A percentile compares a stretch with the other conserved stretches of the same genome.
Evolutionary conservation across 2,329 filamentous ascomycete genomes (phyloP).

Genomic region (Thermochaetoides dissita): DNA sequence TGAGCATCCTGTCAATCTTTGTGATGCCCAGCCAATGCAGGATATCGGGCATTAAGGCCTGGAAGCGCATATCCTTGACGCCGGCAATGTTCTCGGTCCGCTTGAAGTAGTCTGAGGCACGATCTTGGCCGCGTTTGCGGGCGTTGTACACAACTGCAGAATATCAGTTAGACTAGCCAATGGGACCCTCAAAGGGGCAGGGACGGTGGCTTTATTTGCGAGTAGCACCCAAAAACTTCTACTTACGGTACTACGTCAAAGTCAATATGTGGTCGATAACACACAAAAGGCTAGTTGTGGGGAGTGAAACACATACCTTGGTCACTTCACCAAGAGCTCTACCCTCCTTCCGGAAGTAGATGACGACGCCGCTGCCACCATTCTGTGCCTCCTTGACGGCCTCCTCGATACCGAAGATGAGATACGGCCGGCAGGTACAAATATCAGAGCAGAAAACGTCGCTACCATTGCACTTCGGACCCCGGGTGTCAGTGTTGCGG

Average conservation of each 20-base stretch:
- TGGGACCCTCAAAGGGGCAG: not conserved
- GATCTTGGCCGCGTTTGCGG: slow-evolving; percentile 63
- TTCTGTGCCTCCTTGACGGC: slow-evolving; percentile 94
- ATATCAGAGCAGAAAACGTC: slow-evolving; percentile 98
- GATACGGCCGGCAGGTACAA: slow-evolving; percentile 88
- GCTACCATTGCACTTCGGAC: slow-evolving; percentile 66
- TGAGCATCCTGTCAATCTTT: slow-evolving; percentile 96
- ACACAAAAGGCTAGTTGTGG: not conserved
- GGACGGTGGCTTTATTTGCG: slow-evolving; percentile 4
- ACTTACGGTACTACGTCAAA: slow-evolving; percentile 31
- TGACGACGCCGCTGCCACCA: slow-evolving; percentile 85
- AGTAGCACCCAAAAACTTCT: slow-evolving; percentile 1
- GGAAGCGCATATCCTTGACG: slow-evolving; percentile 94
- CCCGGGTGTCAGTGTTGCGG: slow-evolving; percentile 5
- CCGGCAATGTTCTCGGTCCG: slow-evolving; percentile 97
- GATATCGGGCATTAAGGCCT: slow-evolving; percentile 95
- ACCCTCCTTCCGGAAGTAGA: slow-evolving; percentile 97
- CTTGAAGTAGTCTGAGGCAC: slow-evolving; percentile 86
- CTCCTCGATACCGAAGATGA: slow-evolving; percentile 94
- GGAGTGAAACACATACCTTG: slow-evolving; percentile 47
- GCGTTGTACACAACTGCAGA: slow-evolving; percentile 57
- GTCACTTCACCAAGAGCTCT: slow-evolving; percentile 89
- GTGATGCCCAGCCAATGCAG: slow-evolving; percentile 96
- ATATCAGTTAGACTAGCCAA: slow-evolving; percentile 14
- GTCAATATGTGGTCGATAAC: slow-evolving; percentile 19